Evolutionary conservation across 208 protist genomes (phyloP).

Genomic region (Tritrichomonas musculus): DNA sequence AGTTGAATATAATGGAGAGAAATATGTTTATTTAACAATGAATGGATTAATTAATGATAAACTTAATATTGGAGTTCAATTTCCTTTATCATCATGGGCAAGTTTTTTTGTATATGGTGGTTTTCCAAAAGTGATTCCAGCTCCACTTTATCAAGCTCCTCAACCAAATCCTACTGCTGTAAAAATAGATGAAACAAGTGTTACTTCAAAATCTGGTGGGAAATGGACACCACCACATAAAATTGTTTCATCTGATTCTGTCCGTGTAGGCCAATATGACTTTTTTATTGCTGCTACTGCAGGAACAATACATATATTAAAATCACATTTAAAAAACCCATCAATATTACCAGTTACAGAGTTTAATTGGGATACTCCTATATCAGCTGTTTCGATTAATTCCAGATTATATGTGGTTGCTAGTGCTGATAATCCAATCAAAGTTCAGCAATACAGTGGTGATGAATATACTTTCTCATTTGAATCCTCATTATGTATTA

Average conservation of each 20-base stretch:
- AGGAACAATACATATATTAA: background rate
- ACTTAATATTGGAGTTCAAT: background rate
- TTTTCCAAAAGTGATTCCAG: background rate
- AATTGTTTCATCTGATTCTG: background rate
- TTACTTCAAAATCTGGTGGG: background rate
- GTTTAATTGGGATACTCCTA: background rate
- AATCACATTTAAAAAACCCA: background rate
- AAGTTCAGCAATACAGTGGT: background rate
- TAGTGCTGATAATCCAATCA: background rate
- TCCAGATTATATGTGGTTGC: background rate
- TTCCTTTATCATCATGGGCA: background rate
- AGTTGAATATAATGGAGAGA: background rate
- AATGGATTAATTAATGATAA: background rate
- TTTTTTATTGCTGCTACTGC: constrained; percentile 4
- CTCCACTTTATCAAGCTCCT: background rate
- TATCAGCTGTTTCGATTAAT: background rate
- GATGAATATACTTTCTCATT: background rate
- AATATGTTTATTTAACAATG: background rate
- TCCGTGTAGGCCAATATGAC: background rate
- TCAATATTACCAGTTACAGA: background rate
- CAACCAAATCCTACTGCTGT: background rate
- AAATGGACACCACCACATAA: background rate
- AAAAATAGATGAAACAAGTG: background rate
- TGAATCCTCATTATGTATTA: background rate
- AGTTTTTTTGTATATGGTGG: background rate